These are phyloP conservation scores for Fulvia fulva DNA, from an alignment of 2,329 filamentous ascomycete genomes.

Conservation along the genomic window DNA sequence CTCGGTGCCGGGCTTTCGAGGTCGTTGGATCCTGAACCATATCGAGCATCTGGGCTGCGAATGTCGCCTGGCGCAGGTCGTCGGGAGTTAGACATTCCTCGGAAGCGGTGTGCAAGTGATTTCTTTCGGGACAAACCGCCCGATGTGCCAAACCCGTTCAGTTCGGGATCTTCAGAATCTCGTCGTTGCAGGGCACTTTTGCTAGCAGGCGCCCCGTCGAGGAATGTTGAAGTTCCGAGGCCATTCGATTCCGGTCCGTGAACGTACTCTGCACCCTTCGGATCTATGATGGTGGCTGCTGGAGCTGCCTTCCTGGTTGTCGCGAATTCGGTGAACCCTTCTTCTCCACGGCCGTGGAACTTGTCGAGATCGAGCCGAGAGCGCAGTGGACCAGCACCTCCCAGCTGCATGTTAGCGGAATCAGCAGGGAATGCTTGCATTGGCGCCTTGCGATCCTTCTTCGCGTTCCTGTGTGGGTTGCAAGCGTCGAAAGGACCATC, in stretches of 20 bases:
- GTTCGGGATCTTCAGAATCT: conserved; percentile 62
- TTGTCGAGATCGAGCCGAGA: conserved; percentile 74
- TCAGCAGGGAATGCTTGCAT: conserved; percentile 96
- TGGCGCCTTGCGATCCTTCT: conserved; percentile 75
- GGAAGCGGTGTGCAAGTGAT: conserved; percentile 86
- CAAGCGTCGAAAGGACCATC: conserved; percentile 96
- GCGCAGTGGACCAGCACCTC: conserved; percentile 81
- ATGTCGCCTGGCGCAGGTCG: conserved; percentile 39
- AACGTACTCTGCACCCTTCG: conserved; percentile 65
- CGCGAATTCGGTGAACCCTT: conserved; percentile 80
- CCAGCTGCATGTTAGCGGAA: conserved; percentile 86
- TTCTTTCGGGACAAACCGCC: conserved; percentile 81
- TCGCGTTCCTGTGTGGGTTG: conserved; percentile 88
- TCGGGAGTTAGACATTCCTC: conserved; percentile 71
- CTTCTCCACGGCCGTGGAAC: conserved; percentile 82
- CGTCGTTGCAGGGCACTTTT: conserved; percentile 71
- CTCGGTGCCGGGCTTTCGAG: conserved; percentile 19
- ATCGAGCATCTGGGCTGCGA: conserved; percentile 54
- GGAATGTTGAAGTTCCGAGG: conserved; percentile 88
- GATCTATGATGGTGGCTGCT: conserved; percentile 57
- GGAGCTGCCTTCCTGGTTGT: conserved; percentile 38
- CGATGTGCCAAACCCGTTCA: conserved; percentile 29
- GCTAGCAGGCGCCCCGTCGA: conserved; percentile 88
- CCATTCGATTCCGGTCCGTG: conserved; percentile 82
- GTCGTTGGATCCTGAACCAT: conserved; percentile 21